Evolutionary conservation across 2,329 filamentous ascomycete genomes (phyloP), one percentile per base, ranked within the genome.

Genomic region (Talaromyces amestolkiae): DNA sequence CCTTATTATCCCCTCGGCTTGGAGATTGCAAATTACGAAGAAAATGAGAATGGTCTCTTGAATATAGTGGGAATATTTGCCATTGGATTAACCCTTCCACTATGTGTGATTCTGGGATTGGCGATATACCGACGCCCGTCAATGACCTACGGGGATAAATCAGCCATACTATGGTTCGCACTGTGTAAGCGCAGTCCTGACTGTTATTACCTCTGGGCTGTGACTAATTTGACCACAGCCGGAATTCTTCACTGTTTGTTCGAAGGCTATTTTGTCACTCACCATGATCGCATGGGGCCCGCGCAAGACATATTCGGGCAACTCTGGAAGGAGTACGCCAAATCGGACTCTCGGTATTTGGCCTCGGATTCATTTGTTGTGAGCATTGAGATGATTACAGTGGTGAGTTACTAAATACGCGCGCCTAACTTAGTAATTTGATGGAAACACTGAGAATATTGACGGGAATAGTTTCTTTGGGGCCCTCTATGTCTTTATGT

Each of bases 301-400:
- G 86, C 86, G 66, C 89, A 92, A 74, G 87, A 89, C 63, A 79
- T 95, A 8, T 89, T 93, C 65, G 91, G 89, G 2, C 92, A 97
- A 80, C 82, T 96, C 53, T 97, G 93, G 93, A 97, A 97, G 75
- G 93, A 97, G 78, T 97, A 97, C 75, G 85, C 91, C 3, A 84
- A 93, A 39, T 93, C 91, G 2, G 93, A 97, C 79, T 96, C 92
- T 63, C 85, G 93, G 51, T 97, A 97, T 74, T 81, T 97, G 70
- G 93, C 89, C 2, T 87, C 88, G 19, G 91, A 95, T 73, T 85
- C 89, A 1, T 93, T 96, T 72, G 92, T 95, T 70, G 81, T 96
- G n/a, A 93, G 91, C 76, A 89, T 96, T 77, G 93, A 97, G 82
- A 87, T 85, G 19, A 87, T 96, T 68, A 96, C 93, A 1, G 88